These are phyloP conservation scores for Trametes punicea DNA, from an alignment of 768 basidiomycete genomes.

Conservation along the genomic window DNA sequence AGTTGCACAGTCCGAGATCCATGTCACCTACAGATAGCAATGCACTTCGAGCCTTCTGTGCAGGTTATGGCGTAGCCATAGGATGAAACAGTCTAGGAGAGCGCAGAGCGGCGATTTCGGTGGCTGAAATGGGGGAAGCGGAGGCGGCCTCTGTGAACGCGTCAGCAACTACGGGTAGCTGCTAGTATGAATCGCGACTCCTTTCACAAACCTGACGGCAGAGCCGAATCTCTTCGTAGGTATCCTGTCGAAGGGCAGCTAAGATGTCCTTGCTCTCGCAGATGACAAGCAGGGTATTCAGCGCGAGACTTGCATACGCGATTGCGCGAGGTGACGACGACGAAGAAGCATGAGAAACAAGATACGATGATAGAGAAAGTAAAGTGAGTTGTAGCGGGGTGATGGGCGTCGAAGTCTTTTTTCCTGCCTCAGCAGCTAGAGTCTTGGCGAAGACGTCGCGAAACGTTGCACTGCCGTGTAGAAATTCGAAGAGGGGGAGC, in stretches of 20 bases:
- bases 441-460: conserved; percentile 41
- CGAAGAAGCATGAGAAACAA: conserved; percentile 66
- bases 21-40: conserved; percentile 49
- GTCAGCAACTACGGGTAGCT: neutral
- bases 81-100: conserved; percentile 61
- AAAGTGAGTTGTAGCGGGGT: conserved; percentile 45
- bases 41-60: conserved; percentile 57
- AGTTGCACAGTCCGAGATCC: neutral
- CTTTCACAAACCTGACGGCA: conserved; percentile 55
- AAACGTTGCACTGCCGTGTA: conserved; percentile 50
- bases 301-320: conserved; percentile 57
- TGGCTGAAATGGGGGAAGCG: conserved; percentile 39
- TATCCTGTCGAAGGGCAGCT: conserved; percentile 42
- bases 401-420: conserved; percentile 22
- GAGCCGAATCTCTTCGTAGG: conserved; percentile 43
- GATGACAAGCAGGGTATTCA: conserved; percentile 50
- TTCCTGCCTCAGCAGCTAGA: conserved; percentile 20
- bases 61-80: conserved; percentile 71
- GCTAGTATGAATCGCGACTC: neutral
- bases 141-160: conserved; percentile 45
- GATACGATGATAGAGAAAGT: conserved; percentile 59
- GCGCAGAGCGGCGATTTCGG: conserved; percentile 51
- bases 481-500: conserved; percentile 60
- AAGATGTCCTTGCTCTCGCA: conserved; percentile 49
- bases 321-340: conserved; percentile 53